These are phyloP conservation scores for Gaertneriomyces sp. DNA, from an alignment of 192 early-diverging fungal species.

Conservation along the genomic window DNA sequence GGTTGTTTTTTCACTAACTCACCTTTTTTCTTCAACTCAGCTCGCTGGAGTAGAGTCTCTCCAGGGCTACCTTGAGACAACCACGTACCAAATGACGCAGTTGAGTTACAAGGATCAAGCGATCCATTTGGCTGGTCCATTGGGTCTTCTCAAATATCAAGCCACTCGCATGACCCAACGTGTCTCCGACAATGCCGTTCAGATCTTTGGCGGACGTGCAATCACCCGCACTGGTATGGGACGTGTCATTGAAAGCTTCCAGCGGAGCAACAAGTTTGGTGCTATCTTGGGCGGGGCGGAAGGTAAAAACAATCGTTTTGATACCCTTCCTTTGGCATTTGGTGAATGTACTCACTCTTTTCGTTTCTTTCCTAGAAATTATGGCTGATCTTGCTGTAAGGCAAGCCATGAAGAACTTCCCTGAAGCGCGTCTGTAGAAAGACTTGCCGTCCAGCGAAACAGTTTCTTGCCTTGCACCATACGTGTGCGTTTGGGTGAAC, in stretches of 20 bases:
- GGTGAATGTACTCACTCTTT: not conserved
- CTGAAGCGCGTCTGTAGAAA: slow-evolving; percentile 10
- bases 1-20: not conserved
- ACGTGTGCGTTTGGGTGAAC: too few species aligned
- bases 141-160: slow-evolving; percentile 60
- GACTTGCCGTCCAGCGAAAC: too few species aligned
- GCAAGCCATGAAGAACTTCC: slow-evolving; percentile 51
- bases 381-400: slow-evolving; percentile 63
- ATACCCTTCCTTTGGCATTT: not conserved
- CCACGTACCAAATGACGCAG: slow-evolving; percentile 68
- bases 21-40: slow-evolving; percentile 4
- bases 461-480: too few species aligned
- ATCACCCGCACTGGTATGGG: slow-evolving; percentile 73
- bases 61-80: slow-evolving; percentile 58
- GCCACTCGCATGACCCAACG: slow-evolving; percentile 55
- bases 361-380: slow-evolving; percentile 37
- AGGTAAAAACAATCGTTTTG: slow-evolving; percentile 30
- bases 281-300: slow-evolving; percentile 51
- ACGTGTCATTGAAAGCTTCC: slow-evolving; percentile 58
- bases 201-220: slow-evolving; percentile 73
- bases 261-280: slow-evolving; percentile 61
- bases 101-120: slow-evolving; percentile 64
- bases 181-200: slow-evolving; percentile 63
- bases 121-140: slow-evolving; percentile 59
- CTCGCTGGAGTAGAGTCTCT: slow-evolving; percentile 45